Evolutionary conservation across 495 filamentous ascomycete genomes (phyloP).

Genomic region (Thermochaetoides thermophila): DNA sequence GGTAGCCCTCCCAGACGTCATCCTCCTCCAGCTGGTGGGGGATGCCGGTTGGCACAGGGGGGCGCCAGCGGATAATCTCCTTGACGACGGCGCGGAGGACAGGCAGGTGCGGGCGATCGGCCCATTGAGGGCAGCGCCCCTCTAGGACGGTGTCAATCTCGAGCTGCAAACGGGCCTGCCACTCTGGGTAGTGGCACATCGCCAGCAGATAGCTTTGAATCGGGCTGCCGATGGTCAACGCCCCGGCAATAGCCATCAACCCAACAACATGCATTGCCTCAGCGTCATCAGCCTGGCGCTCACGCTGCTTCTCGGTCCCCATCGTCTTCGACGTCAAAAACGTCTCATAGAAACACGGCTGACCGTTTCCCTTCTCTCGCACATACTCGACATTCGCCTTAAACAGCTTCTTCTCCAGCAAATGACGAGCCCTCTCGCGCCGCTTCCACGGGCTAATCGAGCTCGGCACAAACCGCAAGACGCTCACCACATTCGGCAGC

Average conservation of each 20-base stretch:
- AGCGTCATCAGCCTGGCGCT: neutral
- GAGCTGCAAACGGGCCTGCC: constrained; percentile 35
- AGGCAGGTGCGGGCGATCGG: constrained; percentile 30
- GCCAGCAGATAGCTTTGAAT: constrained; percentile 44
- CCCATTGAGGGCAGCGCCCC: constrained; percentile 33
- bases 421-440: constrained; percentile 28
- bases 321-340: constrained; percentile 21
- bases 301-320: constrained; percentile 4
- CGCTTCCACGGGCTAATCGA: constrained; percentile 37
- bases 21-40: constrained; percentile 39
- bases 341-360: constrained; percentile 31
- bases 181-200: constrained; percentile 44
- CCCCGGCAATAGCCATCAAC: constrained; percentile 34
- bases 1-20: constrained; percentile 41
- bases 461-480: constrained; percentile 29
- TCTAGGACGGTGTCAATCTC: constrained; percentile 39
- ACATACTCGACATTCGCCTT: constrained; percentile 29
- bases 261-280: constrained; percentile 33
- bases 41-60: constrained; percentile 37
- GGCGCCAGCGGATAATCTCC: constrained; percentile 47
- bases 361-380: constrained; percentile 8
- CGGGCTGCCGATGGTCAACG: constrained; percentile 33
- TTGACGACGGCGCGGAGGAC: constrained; percentile 42
- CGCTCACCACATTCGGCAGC: constrained; percentile 34
- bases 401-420: constrained; percentile 24